Base-by-base conservation (phyloP, 768 basidiomycete species). In the Tulasnella sp. region DNA sequence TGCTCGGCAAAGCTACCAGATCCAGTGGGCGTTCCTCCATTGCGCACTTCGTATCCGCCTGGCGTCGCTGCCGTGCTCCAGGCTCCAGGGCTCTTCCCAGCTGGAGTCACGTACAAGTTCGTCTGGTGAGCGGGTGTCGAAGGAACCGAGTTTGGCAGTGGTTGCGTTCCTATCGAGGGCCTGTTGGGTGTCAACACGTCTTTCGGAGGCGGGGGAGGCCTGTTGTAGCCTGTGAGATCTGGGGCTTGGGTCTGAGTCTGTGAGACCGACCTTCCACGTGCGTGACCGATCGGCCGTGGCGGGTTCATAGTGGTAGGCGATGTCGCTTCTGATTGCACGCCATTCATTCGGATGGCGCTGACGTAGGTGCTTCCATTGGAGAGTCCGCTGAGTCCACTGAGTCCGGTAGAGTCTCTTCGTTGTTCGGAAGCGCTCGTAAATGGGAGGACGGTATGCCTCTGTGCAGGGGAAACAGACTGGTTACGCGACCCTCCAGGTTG, bases 61-160 rank as follows among this genome's bases (percentile, higher is more conserved):
- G 88, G 86, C 0, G 88, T 88, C 3, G 86, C 86, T 11, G 78
- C 77, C 0, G 83, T 88, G 64, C 85, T 87, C 88, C 87, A 89
- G 43, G 74, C 76, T 2, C 80, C 82, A 26, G 82, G 80, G 17
- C 75, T 80, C 29, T 47, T 24, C 30, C 30, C 60, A 24, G 58
- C 59, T 4, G 30, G 34, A 34, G 53, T 30, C 42, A 38, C 15
- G 27, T 55, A 42, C 34, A 38, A 38, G 34, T 38, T 38, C 7
- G 30, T 21, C 8, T 5, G 45, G 19, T 48, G 7, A 10, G n/a
- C 26, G 19, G 45, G 45, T 43, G 41, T 43, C 45, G 26, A n/a
- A 10, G 26, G 5, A 5, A 10, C 19, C 45, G 8, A 5, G 5
- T n/a, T n/a, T 7, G 19, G 19, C 45, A 27, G 45, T n/a, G 45